These are phyloP conservation scores for Ophiostoma perfectum DNA, from an alignment of 2,329 filamentous ascomycete genomes.

Conservation along the genomic window DNA sequence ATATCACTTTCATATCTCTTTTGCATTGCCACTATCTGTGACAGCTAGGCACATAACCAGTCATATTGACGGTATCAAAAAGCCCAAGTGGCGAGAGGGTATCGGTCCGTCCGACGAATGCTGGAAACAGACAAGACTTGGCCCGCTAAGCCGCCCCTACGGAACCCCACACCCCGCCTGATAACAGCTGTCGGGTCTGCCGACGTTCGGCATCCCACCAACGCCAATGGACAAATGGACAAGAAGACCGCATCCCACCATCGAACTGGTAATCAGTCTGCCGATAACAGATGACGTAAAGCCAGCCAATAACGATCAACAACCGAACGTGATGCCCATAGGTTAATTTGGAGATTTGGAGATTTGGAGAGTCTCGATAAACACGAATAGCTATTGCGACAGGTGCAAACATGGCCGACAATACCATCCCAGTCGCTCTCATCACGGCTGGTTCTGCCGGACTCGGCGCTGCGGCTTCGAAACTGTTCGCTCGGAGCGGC, in stretches of 20 bases:
- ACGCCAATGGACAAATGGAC: background rate
- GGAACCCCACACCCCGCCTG: background rate
- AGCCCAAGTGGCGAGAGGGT: background rate
- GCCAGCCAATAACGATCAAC: no score
- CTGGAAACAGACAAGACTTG: background rate
- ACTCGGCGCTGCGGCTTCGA: constrained; percentile 62
- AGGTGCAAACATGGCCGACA: background rate
- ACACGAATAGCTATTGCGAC: background rate
- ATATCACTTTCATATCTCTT: background rate
- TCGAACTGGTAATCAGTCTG: background rate
- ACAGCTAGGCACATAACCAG: background rate
- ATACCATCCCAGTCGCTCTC: constrained; percentile 33
- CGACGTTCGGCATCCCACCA: background rate
- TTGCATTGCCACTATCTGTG: background rate
- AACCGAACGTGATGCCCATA: no score
- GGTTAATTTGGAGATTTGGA: no score
- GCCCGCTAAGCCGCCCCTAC: background rate
- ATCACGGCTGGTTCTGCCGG: constrained; percentile 57
- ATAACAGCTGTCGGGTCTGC: background rate
- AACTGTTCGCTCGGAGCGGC: constrained; percentile 62
- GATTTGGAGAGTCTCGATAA: background rate
- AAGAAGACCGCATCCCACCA: background rate
- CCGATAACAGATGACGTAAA: background rate
- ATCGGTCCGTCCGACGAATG: background rate
- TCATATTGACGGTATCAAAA: background rate